These are phyloP conservation scores for Hymenoscyphus scutula DNA, from an alignment of 2,329 filamentous ascomycete genomes.

Conservation along the genomic window DNA sequence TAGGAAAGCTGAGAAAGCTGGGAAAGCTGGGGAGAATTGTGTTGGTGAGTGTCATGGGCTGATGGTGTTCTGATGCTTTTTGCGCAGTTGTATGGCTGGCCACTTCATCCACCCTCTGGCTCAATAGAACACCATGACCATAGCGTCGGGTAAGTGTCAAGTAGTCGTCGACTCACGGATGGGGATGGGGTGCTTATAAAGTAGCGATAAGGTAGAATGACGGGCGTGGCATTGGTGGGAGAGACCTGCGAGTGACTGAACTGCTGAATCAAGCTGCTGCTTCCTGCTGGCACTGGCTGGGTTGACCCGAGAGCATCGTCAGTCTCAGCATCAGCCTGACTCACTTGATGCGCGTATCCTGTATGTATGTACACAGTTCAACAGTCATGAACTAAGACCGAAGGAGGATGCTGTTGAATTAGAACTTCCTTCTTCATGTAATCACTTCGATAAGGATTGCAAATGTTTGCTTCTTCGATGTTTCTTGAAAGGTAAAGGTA, in stretches of 20 bases:
- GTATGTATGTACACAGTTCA: too few relatives aligned
- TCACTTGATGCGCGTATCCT: background rate
- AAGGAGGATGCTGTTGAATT: background rate
- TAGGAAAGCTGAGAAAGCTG: too few relatives aligned
- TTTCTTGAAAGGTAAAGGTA: too few relatives aligned
- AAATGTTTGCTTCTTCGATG: too few relatives aligned
- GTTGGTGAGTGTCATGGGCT: background rate
- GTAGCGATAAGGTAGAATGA: background rate
- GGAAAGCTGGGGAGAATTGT: too few relatives aligned
- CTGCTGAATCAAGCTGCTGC: slow-evolving; percentile 1
- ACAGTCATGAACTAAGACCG: background rate
- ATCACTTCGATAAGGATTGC: too few relatives aligned
- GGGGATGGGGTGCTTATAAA: background rate
- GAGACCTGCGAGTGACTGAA: slow-evolving; percentile 7
- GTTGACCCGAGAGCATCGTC: slow-evolving; percentile 6
- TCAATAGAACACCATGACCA: background rate
- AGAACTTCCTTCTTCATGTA: background rate
- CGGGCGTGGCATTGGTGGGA: background rate
- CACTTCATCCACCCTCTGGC: background rate
- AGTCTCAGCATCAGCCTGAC: slow-evolving; percentile 14
- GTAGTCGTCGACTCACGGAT: background rate
- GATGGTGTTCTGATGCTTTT: background rate
- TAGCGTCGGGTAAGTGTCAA: background rate
- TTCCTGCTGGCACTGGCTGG: too few relatives aligned
- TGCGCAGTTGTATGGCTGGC: background rate